Percentiles rank a stretch among this genome's conserved stretches.
Evolutionary conservation across 1,139 yeast species (phyloP).

Genomic region (Scheffersomyces lignicola): DNA sequence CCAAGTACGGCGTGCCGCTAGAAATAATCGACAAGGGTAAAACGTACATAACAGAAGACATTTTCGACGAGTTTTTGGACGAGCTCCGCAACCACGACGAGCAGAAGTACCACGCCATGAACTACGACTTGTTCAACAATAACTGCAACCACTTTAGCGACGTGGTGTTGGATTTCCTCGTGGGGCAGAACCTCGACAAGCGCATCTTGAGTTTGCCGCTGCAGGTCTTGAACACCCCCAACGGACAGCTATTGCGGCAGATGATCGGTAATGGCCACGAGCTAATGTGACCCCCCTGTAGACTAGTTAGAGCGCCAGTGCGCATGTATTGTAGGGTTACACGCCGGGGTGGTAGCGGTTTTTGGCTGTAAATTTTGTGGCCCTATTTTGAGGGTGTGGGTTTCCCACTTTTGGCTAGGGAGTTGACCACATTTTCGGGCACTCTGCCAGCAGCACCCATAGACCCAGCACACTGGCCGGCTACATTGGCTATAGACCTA

Average conservation of each 20-base stretch:
- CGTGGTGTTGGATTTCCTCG: conserved; percentile 57
- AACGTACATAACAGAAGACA: conserved; percentile 51
- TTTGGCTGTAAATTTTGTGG: no score
- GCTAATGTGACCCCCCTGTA: not conserved
- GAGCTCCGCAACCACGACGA: conserved; percentile 45
- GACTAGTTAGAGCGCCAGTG: no score
- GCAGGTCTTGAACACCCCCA: conserved; percentile 58
- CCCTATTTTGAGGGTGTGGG: no score
- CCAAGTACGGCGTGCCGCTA: conserved; percentile 61
- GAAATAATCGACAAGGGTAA: conserved; percentile 56
- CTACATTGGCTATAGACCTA: no score
- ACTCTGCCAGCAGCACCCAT: no score
- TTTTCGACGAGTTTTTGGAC: conserved; percentile 51
- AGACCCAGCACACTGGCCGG: no score
- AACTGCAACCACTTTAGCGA: conserved; percentile 72
- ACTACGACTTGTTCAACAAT: conserved; percentile 61
- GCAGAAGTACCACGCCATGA: conserved; percentile 43
- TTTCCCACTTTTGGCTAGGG: no score
- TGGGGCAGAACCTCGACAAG: conserved; percentile 52
- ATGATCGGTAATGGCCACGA: conserved; percentile 24
- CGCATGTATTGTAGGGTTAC: no score
- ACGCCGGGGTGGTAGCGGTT: no score
- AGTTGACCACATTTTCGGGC: no score
- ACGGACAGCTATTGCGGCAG: conserved; percentile 47
- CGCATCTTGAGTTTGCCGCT: conserved; percentile 54